These are phyloP conservation scores for Platanthera guangdongensis DNA, from an alignment of 106 monocot species.

Conservation along the genomic window DNA sequence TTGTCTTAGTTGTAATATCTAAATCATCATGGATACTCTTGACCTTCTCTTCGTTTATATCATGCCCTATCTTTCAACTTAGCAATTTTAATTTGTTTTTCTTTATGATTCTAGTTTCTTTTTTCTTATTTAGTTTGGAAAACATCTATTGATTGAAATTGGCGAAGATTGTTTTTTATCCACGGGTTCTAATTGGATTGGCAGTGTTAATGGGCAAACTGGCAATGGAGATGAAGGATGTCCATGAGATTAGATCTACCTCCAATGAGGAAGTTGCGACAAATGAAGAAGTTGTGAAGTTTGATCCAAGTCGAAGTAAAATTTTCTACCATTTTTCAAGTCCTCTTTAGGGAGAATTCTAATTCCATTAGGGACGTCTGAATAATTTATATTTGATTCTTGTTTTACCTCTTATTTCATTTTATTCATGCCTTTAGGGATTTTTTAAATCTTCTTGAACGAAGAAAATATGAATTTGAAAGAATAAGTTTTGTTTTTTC, in stretches of 20 bases:
- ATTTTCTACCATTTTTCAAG: neutral
- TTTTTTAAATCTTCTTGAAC: neutral
- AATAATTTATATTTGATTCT: neutral
- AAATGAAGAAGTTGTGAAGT: neutral
- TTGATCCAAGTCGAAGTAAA: constrained; percentile 9
- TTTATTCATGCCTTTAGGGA: neutral
- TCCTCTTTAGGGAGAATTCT: neutral
- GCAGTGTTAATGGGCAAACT: neutral
- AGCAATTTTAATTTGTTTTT: neutral
- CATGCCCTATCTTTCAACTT: neutral
- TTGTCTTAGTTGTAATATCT: too few relatives aligned
- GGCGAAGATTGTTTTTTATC: neutral
- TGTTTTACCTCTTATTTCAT: neutral
- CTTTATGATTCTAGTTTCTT: neutral
- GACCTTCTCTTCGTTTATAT: neutral
- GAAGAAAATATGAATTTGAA: neutral
- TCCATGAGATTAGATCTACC: neutral
- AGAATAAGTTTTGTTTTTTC: neutral
- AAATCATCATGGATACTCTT: neutral
- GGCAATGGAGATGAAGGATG: constrained; percentile 1
- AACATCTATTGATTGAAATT: neutral
- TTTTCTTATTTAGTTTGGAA: too few relatives aligned
- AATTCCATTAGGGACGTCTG: neutral
- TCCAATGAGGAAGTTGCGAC: neutral
- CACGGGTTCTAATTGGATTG: neutral